A percentile compares a stretch with the other conserved stretches of the same genome.
Evolutionary conservation across 2,329 filamentous ascomycete genomes (phyloP).

Genomic region (Alternaria sp.): DNA sequence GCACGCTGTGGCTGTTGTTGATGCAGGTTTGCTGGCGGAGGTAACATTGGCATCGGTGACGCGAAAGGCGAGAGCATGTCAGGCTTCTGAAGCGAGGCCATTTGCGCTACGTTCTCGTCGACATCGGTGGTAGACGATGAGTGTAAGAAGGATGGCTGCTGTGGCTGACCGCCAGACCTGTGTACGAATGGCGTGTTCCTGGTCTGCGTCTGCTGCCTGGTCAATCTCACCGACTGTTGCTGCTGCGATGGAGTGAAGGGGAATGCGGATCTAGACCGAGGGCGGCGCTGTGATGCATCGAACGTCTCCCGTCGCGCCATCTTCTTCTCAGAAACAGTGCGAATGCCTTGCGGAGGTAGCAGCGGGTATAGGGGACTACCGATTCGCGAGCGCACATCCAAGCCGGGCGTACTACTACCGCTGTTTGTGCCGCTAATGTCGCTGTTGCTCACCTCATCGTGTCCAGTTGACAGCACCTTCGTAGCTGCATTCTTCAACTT

Average conservation of each 20-base stretch:
- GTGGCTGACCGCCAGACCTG: background rate
- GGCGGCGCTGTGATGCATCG: slow-evolving; percentile 1
- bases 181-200: background rate
- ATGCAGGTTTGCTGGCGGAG: background rate
- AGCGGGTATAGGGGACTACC: background rate
- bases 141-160: slow-evolving; percentile 2
- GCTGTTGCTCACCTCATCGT: background rate
- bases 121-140: slow-evolving; percentile 18
- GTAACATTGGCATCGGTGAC: background rate
- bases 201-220: background rate
- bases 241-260: background rate
- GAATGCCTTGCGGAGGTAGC: slow-evolving; percentile 4
- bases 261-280: background rate
- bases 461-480: background rate
- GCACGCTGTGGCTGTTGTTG: background rate
- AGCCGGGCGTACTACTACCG: background rate
- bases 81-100: background rate
- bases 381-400: slow-evolving; percentile 2
- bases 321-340: background rate
- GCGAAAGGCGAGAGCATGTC: background rate
- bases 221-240: background rate
- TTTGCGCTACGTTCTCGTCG: slow-evolving; percentile 1
- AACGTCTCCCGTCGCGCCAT: background rate
- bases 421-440: background rate
- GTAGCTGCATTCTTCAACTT: background rate